These are phyloP conservation scores for Podospora pseudocomata DNA, from an alignment of 495 filamentous ascomycete species.

Conservation along the genomic window DNA sequence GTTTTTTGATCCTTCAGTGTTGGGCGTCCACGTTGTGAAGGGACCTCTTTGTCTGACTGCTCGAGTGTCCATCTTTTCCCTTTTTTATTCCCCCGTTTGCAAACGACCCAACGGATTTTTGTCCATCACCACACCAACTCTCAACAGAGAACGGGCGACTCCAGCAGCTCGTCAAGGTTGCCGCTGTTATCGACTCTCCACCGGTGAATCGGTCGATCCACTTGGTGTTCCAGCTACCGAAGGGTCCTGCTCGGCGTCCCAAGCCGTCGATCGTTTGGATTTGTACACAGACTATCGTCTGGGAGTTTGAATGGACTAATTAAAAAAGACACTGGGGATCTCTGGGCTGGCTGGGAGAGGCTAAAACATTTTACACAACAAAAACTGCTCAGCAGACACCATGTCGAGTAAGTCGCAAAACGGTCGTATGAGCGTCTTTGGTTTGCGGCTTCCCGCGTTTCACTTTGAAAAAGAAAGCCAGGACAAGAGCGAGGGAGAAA, in stretches of 20 bases:
- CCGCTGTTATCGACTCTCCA: background rate
- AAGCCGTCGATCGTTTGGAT: background rate
- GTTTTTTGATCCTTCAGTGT: background rate
- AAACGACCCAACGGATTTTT: background rate
- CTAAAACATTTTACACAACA: constrained; percentile 13
- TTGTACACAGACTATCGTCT: background rate
- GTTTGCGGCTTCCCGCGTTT: constrained; percentile 6
- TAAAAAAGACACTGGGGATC: background rate
- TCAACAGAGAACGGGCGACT: background rate
- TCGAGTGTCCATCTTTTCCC: background rate
- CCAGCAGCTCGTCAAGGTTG: constrained; percentile 1
- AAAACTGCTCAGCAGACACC: constrained; percentile 17
- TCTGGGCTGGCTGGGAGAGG: constrained; percentile 6
- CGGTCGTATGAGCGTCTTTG: constrained; percentile 17
- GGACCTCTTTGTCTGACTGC: background rate
- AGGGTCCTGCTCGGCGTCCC: constrained; percentile 1
- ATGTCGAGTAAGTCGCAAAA: constrained; percentile 28
- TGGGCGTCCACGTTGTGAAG: background rate
- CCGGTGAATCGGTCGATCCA: constrained; percentile 1
- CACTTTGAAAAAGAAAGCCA: constrained; percentile 8
- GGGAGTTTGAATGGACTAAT: background rate
- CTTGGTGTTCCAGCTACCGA: constrained; percentile 7
- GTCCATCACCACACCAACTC: background rate
- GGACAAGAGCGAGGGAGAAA: background rate
- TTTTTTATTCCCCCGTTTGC: background rate